Evolutionary conservation across 345 rosid species (phyloP), one percentile per base, ranked within the genome.

Genomic region (Lumnitzera littorea): DNA sequence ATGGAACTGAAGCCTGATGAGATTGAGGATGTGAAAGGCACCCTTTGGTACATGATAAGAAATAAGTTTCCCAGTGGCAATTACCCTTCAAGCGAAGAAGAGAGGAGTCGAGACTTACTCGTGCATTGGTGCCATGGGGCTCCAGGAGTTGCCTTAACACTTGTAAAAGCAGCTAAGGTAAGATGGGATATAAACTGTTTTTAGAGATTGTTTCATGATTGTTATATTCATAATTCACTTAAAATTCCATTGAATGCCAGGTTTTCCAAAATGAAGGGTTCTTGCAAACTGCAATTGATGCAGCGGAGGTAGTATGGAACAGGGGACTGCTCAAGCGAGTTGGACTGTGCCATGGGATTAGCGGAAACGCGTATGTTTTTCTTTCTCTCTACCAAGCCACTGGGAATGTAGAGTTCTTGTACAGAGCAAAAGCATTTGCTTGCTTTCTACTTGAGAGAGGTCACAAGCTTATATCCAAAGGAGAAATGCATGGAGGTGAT

Each of bases 101-200:
- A 75, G 53, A 71, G 69, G 57, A 58, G 66, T n/a, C 27, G 55
- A 11, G 84, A 82, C 51, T 63, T 67, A 50, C 94, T 80, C n/a
- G 81, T 86, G 57, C 89, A 84, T 67, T 84, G 89, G 87, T 86
- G 94, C 69, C 94, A 84, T 50, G 89, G 89, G 53, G 86, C 94
- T 62, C 86, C 94, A 23, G 89, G 94, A 24, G 60, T 84, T 53
- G 71, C 89, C 52, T 81, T 86, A 58, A 84, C 89, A 49, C 84
- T 84, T 14, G 80, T 62, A 27, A 84, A 86, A 73, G 89, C 88
- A 2, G 89, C 89, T 55, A 74, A 82, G 85, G 94, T 86, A 20
- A 23, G 11, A 14, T 23, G 29, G 0, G 2, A 12, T 11, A 15
- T 24, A 20, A 54, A 25, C 48, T 24, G 11, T 14, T 50, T 46